Evolutionary conservation across 768 basidiomycete genomes (phyloP).

Genomic region (Pleurotus platypus): DNA sequence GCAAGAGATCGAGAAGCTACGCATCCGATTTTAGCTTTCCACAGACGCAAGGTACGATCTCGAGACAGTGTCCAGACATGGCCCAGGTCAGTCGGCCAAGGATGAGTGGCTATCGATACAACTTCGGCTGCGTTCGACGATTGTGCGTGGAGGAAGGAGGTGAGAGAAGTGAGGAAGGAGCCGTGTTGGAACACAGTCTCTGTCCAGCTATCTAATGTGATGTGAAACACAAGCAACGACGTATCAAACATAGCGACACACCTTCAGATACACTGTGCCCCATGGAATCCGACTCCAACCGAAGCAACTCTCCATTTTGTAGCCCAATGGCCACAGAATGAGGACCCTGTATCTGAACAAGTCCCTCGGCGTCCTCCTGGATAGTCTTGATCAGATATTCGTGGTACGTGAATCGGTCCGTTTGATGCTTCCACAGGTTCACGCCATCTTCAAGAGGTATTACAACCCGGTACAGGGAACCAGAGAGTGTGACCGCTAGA

Average conservation of each 20-base stretch:
- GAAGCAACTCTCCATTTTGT: slow-evolving; percentile 59
- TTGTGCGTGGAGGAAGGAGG: slow-evolving; percentile 58
- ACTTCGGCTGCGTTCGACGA: slow-evolving; percentile 53
- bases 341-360: slow-evolving; percentile 65
- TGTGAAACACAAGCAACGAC: slow-evolving; percentile 11
- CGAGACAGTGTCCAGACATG: slow-evolving; percentile 84
- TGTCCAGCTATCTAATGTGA: slow-evolving; percentile 60
- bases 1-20: slow-evolving; percentile 59
- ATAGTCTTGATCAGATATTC: slow-evolving; percentile 65
- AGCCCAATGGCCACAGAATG: slow-evolving; percentile 64
- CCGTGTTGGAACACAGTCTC: slow-evolving; percentile 63
- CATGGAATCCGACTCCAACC: slow-evolving; percentile 62
- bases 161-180: slow-evolving; percentile 64
- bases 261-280: slow-evolving; percentile 56
- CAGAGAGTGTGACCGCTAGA: slow-evolving; percentile 61
- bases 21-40: slow-evolving; percentile 77
- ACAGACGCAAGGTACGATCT: slow-evolving; percentile 79
- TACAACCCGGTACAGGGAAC: slow-evolving; percentile 71
- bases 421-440: slow-evolving; percentile 57
- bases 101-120: slow-evolving; percentile 67
- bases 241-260: slow-evolving; percentile 28
- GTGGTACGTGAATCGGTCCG: slow-evolving; percentile 52
- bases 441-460: slow-evolving; percentile 52
- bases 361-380: slow-evolving; percentile 36
- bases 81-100: slow-evolving; percentile 72